A percentile compares a stretch with the other conserved stretches of the same genome.
Evolutionary conservation across 164 flowering plant species (phyloP).

Genomic region (Houttuynia cordata): DNA sequence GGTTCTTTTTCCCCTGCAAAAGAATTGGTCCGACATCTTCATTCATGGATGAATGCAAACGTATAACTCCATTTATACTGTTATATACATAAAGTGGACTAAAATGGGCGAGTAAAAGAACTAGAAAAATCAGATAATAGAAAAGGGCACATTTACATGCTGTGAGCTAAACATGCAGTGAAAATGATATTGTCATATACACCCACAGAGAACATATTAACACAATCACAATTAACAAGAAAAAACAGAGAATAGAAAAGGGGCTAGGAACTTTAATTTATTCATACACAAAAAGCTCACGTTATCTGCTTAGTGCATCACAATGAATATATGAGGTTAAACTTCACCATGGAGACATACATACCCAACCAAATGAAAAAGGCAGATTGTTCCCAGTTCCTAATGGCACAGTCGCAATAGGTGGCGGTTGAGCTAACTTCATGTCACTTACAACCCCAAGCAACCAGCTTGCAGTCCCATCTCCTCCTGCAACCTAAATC

Average conservation of each 20-base stretch:
- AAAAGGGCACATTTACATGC: no score
- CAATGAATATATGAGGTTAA: no score
- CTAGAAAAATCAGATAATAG: no score
- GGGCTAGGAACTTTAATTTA: no score
- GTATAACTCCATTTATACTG: neutral
- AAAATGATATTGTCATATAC: no score
- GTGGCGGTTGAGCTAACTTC: slow-evolving; percentile 66
- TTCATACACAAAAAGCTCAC: no score
- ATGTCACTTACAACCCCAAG: slow-evolving; percentile 89
- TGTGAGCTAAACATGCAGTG: no score
- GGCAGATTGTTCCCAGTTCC: slow-evolving; percentile 95
- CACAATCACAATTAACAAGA: no score
- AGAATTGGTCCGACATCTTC: slow-evolving; percentile 1
- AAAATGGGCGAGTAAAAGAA: no score
- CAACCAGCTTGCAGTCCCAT: slow-evolving; percentile 94
- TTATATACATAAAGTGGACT: neutral
- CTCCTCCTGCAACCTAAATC: slow-evolving; percentile 93
- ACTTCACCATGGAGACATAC: neutral
- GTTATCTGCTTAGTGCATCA: no score
- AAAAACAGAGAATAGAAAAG: neutral
- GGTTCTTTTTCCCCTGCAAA: slow-evolving; percentile 86
- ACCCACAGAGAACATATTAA: no score
- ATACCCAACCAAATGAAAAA: slow-evolving; percentile 88
- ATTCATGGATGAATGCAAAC: neutral
- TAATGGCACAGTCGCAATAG: slow-evolving; percentile 84